Evolutionary conservation across 495 filamentous ascomycete genomes (phyloP).

Genomic region (Cercophora samala): DNA sequence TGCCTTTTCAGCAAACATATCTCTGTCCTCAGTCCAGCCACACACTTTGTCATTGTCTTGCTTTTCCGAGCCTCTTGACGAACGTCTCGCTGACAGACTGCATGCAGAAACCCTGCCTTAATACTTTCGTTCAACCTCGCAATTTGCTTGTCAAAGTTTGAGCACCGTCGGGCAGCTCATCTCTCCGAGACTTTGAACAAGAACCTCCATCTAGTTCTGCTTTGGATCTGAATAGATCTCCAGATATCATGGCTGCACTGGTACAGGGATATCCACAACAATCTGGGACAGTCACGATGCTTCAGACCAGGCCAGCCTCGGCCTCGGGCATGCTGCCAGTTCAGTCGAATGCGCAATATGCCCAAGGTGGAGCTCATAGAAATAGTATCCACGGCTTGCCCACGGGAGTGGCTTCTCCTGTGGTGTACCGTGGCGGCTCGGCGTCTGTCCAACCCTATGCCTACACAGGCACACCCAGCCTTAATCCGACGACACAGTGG

Average conservation of each 20-base stretch:
- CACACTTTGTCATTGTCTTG: not conserved
- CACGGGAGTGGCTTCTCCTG: conserved; percentile 46
- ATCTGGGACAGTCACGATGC: conserved; percentile 73
- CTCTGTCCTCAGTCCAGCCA: not conserved
- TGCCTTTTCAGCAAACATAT: conserved; percentile 4
- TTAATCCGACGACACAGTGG: conserved; percentile 56
- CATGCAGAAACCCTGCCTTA: conserved; percentile 12
- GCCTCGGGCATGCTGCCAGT: conserved; percentile 61
- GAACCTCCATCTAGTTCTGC: conserved; percentile 7
- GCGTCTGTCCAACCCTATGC: conserved; percentile 80
- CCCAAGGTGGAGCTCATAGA: conserved; percentile 52
- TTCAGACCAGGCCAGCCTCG: conserved; percentile 72
- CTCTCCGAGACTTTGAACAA: conserved; percentile 14
- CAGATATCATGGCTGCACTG: conserved; percentile 72
- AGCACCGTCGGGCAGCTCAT: conserved; percentile 19
- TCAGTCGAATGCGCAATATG: conserved; percentile 57
- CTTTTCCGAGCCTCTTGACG: not conserved
- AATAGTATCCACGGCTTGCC: conserved; percentile 59
- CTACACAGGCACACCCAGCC: conserved; percentile 71
- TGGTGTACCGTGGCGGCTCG: conserved; percentile 67
- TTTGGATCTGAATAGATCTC: not conserved
- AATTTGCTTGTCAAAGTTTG: conserved; percentile 18
- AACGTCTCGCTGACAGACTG: conserved; percentile 6
- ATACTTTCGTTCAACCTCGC: conserved; percentile 8
- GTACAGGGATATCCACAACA: conserved; percentile 87